These are phyloP conservation scores for Athelia sp. DNA, from an alignment of 1,284 basidiomycete species.

Conservation along the genomic window DNA sequence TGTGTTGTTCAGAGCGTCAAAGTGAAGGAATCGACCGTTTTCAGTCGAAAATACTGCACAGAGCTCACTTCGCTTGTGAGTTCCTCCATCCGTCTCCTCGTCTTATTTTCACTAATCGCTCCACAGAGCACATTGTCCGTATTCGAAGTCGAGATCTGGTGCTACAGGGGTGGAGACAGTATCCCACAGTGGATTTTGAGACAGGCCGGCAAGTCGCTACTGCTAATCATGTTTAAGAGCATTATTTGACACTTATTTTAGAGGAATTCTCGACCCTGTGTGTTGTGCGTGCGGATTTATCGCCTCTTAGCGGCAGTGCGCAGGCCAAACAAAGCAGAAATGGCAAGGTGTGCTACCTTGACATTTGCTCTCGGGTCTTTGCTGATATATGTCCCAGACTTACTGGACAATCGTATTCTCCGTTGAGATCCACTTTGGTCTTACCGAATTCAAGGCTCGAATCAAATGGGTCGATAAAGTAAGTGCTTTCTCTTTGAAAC, in stretches of 20 bases:
- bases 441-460: constrained; percentile 74
- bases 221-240: neutral
- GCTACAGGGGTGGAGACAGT: constrained; percentile 62
- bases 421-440: constrained; percentile 75
- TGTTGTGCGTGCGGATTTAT: constrained; percentile 70
- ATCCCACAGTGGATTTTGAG: constrained; percentile 71
- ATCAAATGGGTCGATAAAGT: constrained; percentile 80
- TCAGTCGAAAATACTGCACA: constrained; percentile 74
- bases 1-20: constrained; percentile 44
- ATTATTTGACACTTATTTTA: constrained; percentile 14
- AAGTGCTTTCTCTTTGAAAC: constrained; percentile 17
- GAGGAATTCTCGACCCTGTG: constrained; percentile 73
- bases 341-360: constrained; percentile 31
- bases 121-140: constrained; percentile 50
- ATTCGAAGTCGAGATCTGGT: constrained; percentile 80
- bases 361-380: neutral
- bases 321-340: constrained; percentile 57
- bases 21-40: constrained; percentile 76
- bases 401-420: constrained; percentile 81
- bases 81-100: neutral
- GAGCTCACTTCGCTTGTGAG: constrained; percentile 64
- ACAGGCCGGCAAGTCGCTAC: constrained; percentile 39
- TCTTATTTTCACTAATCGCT: neutral
- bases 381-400: constrained; percentile 24
- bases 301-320: constrained; percentile 62